Evolutionary conservation across 2,329 filamentous ascomycete genomes (phyloP).

Genomic region (Diaporthe nobilis): DNA sequence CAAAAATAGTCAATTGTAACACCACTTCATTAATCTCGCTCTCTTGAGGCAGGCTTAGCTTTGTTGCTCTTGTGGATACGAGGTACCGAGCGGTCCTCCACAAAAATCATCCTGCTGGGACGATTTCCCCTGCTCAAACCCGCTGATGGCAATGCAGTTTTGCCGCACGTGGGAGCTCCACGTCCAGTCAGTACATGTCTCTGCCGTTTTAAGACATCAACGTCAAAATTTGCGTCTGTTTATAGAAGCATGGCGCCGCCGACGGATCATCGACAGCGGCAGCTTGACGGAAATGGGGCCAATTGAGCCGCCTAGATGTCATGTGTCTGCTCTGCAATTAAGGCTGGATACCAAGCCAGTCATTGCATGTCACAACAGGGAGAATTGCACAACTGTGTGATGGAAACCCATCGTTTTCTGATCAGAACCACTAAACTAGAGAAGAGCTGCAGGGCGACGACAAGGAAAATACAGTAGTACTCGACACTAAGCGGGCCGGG

Average conservation of each 20-base stretch:
- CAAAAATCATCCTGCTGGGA: neutral
- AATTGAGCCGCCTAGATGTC: neutral
- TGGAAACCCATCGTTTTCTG: constrained; percentile 43
- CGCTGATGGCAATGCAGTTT: neutral
- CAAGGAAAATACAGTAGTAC: constrained; percentile 43
- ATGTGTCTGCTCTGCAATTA: neutral
- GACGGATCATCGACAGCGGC: neutral
- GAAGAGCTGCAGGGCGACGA: constrained; percentile 42
- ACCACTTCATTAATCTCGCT: constrained; percentile 12
- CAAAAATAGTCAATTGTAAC: constrained; percentile 34
- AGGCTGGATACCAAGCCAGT: too few species aligned
- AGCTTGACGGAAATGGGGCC: neutral
- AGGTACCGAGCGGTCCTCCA: neutral
- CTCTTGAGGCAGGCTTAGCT: neutral
- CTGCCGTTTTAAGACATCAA: neutral
- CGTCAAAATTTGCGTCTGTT: neutral
- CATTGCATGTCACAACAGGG: neutral
- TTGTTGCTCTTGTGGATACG: neutral
- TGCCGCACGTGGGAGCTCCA: neutral
- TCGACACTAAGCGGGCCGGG: constrained; percentile 42
- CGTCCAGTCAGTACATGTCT: neutral
- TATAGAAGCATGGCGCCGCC: neutral
- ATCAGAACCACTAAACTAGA: constrained; percentile 42
- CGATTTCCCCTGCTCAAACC: neutral
- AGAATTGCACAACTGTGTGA: constrained; percentile 20